Evolutionary conservation across 805 yeast species (phyloP).

Genomic region (Saturnispora diversa): DNA sequence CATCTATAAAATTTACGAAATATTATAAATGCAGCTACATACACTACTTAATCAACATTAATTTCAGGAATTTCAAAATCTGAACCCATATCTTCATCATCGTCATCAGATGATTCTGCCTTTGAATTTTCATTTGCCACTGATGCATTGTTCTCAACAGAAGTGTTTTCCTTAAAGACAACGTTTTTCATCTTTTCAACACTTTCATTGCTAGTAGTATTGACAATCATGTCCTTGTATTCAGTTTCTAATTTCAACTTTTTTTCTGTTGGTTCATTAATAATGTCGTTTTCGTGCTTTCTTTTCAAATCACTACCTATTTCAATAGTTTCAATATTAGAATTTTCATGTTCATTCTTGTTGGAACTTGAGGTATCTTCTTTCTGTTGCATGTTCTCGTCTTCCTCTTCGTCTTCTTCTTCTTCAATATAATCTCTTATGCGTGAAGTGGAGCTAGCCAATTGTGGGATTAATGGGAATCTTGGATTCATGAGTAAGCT

Average conservation of each 20-base stretch:
- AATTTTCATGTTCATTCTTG: not conserved
- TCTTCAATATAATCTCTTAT: constrained; percentile 2
- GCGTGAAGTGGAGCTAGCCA: constrained; percentile 9
- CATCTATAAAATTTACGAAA: constrained; percentile 2
- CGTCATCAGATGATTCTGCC: constrained; percentile 13
- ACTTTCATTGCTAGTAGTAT: constrained; percentile 9
- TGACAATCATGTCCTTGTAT: constrained; percentile 16
- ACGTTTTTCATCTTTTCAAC: constrained; percentile 6
- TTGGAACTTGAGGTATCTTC: no score
- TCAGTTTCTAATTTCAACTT: constrained; percentile 8
- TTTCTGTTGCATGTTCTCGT: constrained; percentile 13
- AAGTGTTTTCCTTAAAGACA: constrained; percentile 9
- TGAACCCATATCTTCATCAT: constrained; percentile 24
- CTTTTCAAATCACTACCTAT: constrained; percentile 9
- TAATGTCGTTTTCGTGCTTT: constrained; percentile 14
- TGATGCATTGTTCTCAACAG: constrained; percentile 3
- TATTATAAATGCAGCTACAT: constrained; percentile 1
- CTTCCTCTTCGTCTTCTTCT: constrained; percentile 16
- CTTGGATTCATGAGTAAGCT: constrained; percentile 68
- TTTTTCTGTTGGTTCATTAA: constrained; percentile 7
- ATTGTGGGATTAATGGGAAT: constrained; percentile 43
- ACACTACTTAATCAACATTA: constrained; percentile 25
- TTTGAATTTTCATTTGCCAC: constrained; percentile 21
- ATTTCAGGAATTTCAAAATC: constrained; percentile 34
- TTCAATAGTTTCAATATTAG: constrained; percentile 10